These are phyloP conservation scores for Coniophora puteana DNA, from an alignment of 1,284 basidiomycete species.

Conservation along the genomic window DNA sequence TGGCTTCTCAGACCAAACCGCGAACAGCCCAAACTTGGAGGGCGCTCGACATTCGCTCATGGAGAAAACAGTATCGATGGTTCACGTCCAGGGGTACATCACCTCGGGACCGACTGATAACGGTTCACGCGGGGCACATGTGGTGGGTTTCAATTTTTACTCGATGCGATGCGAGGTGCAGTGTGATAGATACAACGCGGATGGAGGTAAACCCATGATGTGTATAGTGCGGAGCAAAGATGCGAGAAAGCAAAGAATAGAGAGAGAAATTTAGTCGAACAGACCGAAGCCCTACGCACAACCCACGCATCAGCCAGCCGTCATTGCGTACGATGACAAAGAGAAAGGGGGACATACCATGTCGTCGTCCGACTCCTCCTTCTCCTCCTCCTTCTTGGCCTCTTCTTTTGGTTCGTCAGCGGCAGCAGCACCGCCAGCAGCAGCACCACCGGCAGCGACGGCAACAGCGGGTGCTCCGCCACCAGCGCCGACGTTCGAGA, in stretches of 20 bases:
- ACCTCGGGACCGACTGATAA: too few species aligned
- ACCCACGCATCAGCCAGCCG: constrained; percentile 2
- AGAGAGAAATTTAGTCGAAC: constrained; percentile 81
- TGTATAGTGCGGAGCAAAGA: constrained; percentile 16
- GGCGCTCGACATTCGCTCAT: too few species aligned
- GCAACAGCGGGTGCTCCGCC: constrained; percentile 75
- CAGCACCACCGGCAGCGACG: constrained; percentile 50
- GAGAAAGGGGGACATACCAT: constrained; percentile 60
- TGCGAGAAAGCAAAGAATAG: constrained; percentile 16
- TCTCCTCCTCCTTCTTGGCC: constrained; percentile 83
- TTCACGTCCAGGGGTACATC: too few species aligned
- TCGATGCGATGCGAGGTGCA: constrained; percentile 12
- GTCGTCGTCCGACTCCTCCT: constrained; percentile 90
- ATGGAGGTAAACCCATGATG: constrained; percentile 7
- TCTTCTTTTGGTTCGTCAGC: constrained; percentile 62
- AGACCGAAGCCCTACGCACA: constrained; percentile 69
- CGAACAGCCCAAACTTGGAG: too few species aligned
- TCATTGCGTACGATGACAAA: not conserved
- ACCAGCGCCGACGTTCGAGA: constrained; percentile 87
- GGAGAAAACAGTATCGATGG: too few species aligned
- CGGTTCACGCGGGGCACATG: too few species aligned
- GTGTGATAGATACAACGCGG: constrained; percentile 13
- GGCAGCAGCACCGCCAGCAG: constrained; percentile 57
- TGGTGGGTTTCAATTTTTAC: constrained; percentile 22
- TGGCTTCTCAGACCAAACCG: too few species aligned